Conservation (phyloP, 768 basidiomycete genomes). For the Peribolospora baueri region DNA sequence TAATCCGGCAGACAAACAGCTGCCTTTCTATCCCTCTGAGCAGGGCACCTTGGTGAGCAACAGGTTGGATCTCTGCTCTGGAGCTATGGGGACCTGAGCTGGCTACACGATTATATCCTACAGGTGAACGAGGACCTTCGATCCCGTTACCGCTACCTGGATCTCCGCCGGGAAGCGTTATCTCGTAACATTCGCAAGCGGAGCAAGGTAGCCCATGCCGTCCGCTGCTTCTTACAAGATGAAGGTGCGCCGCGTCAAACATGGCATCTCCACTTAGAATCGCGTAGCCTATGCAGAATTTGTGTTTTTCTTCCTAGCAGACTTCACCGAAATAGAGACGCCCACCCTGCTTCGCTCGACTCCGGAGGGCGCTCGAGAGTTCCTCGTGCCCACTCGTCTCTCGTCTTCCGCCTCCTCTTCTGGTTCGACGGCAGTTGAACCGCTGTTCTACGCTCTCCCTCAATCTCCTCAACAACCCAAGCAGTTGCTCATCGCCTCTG, state of each 20-base stretch:
- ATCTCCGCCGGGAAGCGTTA: conserved; percentile 51
- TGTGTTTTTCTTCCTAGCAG: conserved; percentile 22
- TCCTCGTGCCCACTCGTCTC: conserved; percentile 54
- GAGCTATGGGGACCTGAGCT: background rate
- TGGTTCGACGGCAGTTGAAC: too few relatives aligned
- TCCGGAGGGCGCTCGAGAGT: conserved; percentile 84
- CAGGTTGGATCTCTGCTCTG: conserved; percentile 14
- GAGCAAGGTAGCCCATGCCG: conserved; percentile 52
- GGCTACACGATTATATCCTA: too few relatives aligned
- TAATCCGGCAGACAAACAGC: conserved; percentile 41
- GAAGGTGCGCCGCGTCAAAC: conserved; percentile 28
- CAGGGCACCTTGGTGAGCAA: conserved; percentile 38
- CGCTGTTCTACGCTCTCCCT: conserved; percentile 55
- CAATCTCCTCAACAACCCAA: conserved; percentile 95
- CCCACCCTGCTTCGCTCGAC: conserved; percentile 73
- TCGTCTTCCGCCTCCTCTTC: conserved; percentile 11
- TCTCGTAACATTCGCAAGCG: conserved; percentile 58
- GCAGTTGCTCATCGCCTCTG: conserved; percentile 73
- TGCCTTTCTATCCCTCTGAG: conserved; percentile 74
- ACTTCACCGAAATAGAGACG: conserved; percentile 80
- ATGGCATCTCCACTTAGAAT: background rate
- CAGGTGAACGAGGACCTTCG: conserved; percentile 71
- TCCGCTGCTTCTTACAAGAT: conserved; percentile 46
- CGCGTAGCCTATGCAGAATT: background rate
- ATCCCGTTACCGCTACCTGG: conserved; percentile 62